phyloP scores from a whole-genome alignment of 495 filamentous ascomycete genomes.

The Aspergillus coremiiformis region DNA sequence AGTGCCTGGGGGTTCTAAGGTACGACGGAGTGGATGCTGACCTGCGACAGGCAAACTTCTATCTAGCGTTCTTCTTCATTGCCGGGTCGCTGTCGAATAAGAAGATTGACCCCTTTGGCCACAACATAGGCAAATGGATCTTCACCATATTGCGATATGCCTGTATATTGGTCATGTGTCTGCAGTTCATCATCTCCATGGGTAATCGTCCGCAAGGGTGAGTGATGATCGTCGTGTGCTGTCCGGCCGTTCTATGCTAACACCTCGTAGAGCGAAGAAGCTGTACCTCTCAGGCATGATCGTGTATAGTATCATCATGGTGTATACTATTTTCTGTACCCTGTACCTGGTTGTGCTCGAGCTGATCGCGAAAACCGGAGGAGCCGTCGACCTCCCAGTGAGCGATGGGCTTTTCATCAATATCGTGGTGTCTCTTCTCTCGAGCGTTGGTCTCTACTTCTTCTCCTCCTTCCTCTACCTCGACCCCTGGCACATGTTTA shows the following conservation, averaged over 20 bases:
- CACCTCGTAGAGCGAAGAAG: conserved; percentile 57
- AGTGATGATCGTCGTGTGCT: conserved; percentile 8
- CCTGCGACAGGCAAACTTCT: conserved; percentile 74
- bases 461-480: conserved; percentile 92
- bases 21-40: background rate
- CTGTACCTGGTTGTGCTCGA: conserved; percentile 82
- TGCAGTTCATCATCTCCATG: conserved; percentile 97
- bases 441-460: conserved; percentile 92
- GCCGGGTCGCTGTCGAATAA: conserved; percentile 84
- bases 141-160: conserved; percentile 81
- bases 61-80: conserved; percentile 97
- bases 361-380: conserved; percentile 47
- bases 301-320: conserved; percentile 87
- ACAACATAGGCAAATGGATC: conserved; percentile 73
- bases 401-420: conserved; percentile 91
- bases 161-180: conserved; percentile 78
- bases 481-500: conserved; percentile 99
- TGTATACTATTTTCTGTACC: conserved; percentile 82
- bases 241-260: background rate
- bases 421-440: conserved; percentile 80
- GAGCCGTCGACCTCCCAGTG: conserved; percentile 43
- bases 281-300: conserved; percentile 86
- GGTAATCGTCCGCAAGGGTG: conserved; percentile 94
- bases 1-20: conserved; percentile 8
- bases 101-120: conserved; percentile 80